phyloP scores from a whole-genome alignment of 2,329 filamentous ascomycete genomes.

The Knoxdaviesia proteae region DNA sequence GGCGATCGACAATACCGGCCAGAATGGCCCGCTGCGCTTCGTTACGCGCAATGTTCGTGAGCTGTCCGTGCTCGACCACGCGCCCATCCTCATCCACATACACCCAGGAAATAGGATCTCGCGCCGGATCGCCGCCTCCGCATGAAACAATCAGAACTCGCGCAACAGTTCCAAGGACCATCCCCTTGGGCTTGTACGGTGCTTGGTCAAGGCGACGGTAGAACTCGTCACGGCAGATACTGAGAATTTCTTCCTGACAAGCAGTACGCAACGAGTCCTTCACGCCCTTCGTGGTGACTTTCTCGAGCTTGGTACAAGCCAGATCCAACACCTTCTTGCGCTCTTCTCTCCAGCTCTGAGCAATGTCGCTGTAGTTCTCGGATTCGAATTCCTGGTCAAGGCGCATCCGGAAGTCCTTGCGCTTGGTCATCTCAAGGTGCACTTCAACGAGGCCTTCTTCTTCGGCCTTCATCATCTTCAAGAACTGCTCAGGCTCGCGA shows the following conservation, averaged over 20 bases:
- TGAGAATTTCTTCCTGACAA: constrained; percentile 84
- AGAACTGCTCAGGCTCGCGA: constrained; percentile 66
- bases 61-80: constrained; percentile 74
- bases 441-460: constrained; percentile 84
- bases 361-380: constrained; percentile 86
- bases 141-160: constrained; percentile 76
- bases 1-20: constrained; percentile 56
- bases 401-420: constrained; percentile 53
- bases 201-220: constrained; percentile 82
- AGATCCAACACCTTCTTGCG: constrained; percentile 67
- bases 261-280: constrained; percentile 88
- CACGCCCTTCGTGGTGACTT: constrained; percentile 70
- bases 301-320: constrained; percentile 64
- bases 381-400: constrained; percentile 74
- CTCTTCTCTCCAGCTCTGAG: constrained; percentile 85
- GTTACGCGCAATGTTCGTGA: constrained; percentile 55
- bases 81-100: constrained; percentile 87
- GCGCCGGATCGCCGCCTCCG: constrained; percentile 49
- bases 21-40: constrained; percentile 49
- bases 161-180: constrained; percentile 71
- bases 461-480: constrained; percentile 96
- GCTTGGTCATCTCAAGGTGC: constrained; percentile 54
- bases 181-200: constrained; percentile 84
- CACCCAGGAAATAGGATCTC: constrained; percentile 75
- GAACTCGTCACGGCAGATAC: constrained; percentile 72